A percentile compares a stretch with the other conserved stretches of the same genome.
Conservation (phyloP, 2,329 filamentous ascomycete species). For the Talaromyces sp. region DNA sequence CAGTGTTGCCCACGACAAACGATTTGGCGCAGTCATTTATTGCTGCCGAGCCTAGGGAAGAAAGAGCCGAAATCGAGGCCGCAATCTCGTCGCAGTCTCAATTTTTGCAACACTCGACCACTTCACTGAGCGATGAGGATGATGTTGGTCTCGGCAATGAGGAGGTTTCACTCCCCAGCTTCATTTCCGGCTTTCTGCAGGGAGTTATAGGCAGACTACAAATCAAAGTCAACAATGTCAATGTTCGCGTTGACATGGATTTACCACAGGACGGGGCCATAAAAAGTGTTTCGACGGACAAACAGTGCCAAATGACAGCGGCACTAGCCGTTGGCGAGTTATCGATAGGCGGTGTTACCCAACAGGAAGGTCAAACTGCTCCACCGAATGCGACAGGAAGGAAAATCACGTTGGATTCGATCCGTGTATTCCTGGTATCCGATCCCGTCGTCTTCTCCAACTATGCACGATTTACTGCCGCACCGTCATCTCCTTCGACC, state of each 20-base stretch:
- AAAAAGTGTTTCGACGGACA: constrained; percentile 34
- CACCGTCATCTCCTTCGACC: constrained; percentile 33
- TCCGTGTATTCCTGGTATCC: constrained; percentile 48
- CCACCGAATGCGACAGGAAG: constrained; percentile 26
- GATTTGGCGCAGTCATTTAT: constrained; percentile 62
- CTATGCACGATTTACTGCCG: constrained; percentile 38
- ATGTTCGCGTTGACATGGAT: constrained; percentile 52
- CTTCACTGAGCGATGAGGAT: constrained; percentile 47
- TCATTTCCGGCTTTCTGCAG: constrained; percentile 58
- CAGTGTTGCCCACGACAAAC: constrained; percentile 52
- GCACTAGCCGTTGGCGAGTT: constrained; percentile 36
- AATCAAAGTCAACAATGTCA: constrained; percentile 52
- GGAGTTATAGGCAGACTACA: constrained; percentile 57
- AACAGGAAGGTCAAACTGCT: background rate
- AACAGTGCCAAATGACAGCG: constrained; percentile 36
- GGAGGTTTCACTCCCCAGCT: constrained; percentile 55
- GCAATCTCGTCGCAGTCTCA: constrained; percentile 53
- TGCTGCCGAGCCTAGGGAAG: constrained; percentile 54
- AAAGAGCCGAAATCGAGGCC: constrained; percentile 57
- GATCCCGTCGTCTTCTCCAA: constrained; percentile 49
- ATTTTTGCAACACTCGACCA: constrained; percentile 49
- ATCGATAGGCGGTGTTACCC: constrained; percentile 31
- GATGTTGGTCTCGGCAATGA: constrained; percentile 50
- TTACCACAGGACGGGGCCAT: constrained; percentile 38
- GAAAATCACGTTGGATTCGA: constrained; percentile 43